Percentiles rank a stretch among this genome's conserved stretches.
Evolutionary conservation across 2,329 filamentous ascomycete genomes (phyloP).

Genomic region (Penicillium nordicum): DNA sequence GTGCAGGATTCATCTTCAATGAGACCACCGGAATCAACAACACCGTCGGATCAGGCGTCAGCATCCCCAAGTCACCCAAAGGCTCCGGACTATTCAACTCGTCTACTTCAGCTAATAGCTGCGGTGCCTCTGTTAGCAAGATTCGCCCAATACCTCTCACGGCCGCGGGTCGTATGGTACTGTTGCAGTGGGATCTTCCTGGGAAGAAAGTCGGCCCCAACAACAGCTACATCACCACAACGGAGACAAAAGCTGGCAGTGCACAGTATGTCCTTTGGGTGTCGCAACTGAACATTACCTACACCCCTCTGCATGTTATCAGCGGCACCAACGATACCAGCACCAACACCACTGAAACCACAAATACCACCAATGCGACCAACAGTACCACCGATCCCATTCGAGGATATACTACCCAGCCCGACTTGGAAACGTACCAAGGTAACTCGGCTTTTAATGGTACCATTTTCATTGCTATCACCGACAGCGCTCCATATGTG

Average conservation of each 20-base stretch:
- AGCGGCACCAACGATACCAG: slow-evolving; percentile 43
- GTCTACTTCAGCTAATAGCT: slow-evolving; percentile 47
- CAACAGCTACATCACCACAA: slow-evolving; percentile 71
- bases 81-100: slow-evolving; percentile 43
- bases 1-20: neutral
- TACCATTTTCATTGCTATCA: slow-evolving; percentile 76
- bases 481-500: slow-evolving; percentile 63
- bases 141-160: slow-evolving; percentile 67
- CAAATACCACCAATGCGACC: slow-evolving; percentile 42
- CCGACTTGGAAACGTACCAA: slow-evolving; percentile 63
- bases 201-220: slow-evolving; percentile 71
- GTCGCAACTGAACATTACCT: slow-evolving; percentile 71
- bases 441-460: slow-evolving; percentile 69
- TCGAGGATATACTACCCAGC: slow-evolving; percentile 67
- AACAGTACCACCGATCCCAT: slow-evolving; percentile 39
- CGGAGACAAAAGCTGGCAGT: slow-evolving; percentile 46
- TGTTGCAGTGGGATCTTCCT: slow-evolving; percentile 68
- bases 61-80: slow-evolving; percentile 43
- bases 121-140: slow-evolving; percentile 57
- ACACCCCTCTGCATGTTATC: slow-evolving; percentile 56
- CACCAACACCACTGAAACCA: neutral
- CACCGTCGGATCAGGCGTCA: slow-evolving; percentile 46
- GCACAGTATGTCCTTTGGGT: slow-evolving; percentile 74
- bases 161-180: slow-evolving; percentile 69
- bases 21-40: slow-evolving; percentile 59